A percentile compares a stretch with the other conserved stretches of the same genome.
These are phyloP conservation scores for Beta macrorhiza DNA, from an alignment of 179 eudicot species.

Conservation along the genomic window DNA sequence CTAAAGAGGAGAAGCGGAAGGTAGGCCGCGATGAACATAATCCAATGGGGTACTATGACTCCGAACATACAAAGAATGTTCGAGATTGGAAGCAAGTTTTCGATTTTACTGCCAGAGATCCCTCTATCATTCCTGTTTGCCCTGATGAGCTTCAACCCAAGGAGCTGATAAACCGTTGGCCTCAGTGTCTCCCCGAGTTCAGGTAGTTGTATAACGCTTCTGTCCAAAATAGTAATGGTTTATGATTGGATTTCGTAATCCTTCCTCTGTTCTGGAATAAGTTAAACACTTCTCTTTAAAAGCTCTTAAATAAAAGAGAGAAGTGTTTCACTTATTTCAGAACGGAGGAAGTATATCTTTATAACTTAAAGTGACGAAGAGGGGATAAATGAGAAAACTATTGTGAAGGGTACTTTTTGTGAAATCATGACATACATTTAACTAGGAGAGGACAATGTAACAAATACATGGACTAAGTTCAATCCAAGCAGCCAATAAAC, in stretches of 20 bases:
- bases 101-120: conserved; percentile 36
- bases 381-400: too few relatives aligned
- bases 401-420: too few relatives aligned
- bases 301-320: too few relatives aligned
- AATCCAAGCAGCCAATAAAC: too few relatives aligned
- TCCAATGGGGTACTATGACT: conserved; percentile 51
- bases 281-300: too few relatives aligned
- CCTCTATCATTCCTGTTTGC: conserved; percentile 30
- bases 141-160: conserved; percentile 28
- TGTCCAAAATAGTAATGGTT: neutral
- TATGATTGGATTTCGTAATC: neutral
- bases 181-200: conserved; percentile 33
- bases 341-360: too few relatives aligned
- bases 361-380: neutral
- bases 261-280: too few relatives aligned
- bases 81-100: conserved; percentile 65
- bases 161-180: conserved; percentile 33
- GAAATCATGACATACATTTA: too few relatives aligned
- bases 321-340: too few relatives aligned
- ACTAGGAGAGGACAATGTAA: too few relatives aligned
- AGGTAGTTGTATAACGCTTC: conserved; percentile 18
- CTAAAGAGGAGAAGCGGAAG: conserved; percentile 44
- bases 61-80: conserved; percentile 58
- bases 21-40: conserved; percentile 45
- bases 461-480: too few relatives aligned